Base-by-base conservation (phyloP, 176 grass and related monocot genomes). In the Triticum dicoccoides region DNA sequence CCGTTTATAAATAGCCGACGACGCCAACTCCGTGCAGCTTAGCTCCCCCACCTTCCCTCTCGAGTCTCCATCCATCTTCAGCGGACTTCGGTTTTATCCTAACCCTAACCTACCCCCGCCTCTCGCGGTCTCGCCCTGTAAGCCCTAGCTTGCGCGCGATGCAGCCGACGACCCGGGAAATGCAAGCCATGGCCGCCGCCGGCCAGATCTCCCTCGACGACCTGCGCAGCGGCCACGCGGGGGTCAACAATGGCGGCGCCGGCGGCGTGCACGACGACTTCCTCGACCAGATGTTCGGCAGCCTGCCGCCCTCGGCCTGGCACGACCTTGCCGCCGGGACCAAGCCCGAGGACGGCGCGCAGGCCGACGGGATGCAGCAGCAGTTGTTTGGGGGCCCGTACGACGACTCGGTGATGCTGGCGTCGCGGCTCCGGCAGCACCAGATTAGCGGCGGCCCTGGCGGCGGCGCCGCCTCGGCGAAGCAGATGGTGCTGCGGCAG, bases 261-360 rank as follows among this genome's bases (percentile, higher is more conserved):
- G 86, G 32, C 59, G 84, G 77, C 29, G 92, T 82, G 37, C 84
- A 93, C 61, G 94, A 99, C 35, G 97, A 99, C 61, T 99, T 99
- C 92, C 84, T 99, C 34, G 94, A 96, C 68, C 97, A 98, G 87
- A 91, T 99, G 92, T 87, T 99, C 61, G 87, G 88, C 56, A 77
- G 76, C 85, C 61, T 86, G 13, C 90, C 87, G 6, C 97, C 89
- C 64, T 89, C 94, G 0, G 80, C 86, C 6, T 99, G 97, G 97
- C 67, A 92, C 35, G 94, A 98, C 49, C 82, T 96, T 9, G 81
- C 73, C 7, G 27, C 59, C 1, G 64, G 70, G 44, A 20, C 29
- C 8, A 85, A 76, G 59, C 61, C 78, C 11, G 83, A 82, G 9
- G 87, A 85, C 63, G 84, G 79, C 8, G 84, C 30, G 61, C 67